A percentile compares a stretch with the other conserved stretches of the same genome.
These are phyloP conservation scores for Adansonia grandidieri DNA, from an alignment of 441 rosid species.

Conservation along the genomic window DNA sequence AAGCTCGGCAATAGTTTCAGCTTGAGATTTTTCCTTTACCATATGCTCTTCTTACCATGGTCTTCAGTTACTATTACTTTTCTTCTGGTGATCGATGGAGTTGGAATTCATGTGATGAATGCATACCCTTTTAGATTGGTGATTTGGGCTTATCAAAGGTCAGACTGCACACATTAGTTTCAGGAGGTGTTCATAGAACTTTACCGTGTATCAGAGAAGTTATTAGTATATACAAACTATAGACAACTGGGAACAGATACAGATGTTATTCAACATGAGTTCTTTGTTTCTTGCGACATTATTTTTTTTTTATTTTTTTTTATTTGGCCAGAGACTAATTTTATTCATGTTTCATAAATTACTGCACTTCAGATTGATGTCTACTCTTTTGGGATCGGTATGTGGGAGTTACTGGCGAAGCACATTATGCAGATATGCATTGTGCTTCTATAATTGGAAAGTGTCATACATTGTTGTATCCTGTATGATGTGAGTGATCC, in stretches of 20 bases:
- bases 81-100: conserved; percentile 7
- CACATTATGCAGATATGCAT: conserved; percentile 92
- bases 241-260: neutral
- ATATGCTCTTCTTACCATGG: neutral
- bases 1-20: conserved; percentile 8
- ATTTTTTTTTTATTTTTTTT: no score
- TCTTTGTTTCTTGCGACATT: neutral
- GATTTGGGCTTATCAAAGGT: conserved; percentile 97
- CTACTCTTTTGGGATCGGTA: conserved; percentile 95
- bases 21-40: conserved; percentile 15
- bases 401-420: conserved; percentile 99
- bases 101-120: conserved; percentile 27
- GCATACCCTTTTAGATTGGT: conserved; percentile 64
- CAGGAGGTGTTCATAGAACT: conserved; percentile 99
- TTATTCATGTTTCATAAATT: conserved; percentile 11
- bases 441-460: conserved; percentile 96
- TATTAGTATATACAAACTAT: conserved; percentile 26
- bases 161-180: conserved; percentile 90
- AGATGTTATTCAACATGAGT: neutral
- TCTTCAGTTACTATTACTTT: neutral
- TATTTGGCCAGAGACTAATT: neutral
- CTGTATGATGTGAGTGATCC: neutral
- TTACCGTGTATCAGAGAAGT: conserved; percentile 98
- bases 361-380: conserved; percentile 77
- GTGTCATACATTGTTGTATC: conserved; percentile 10